Evolutionary conservation across 1,284 basidiomycete species (phyloP).

Genomic region (Anthracocystis setariae): DNA sequence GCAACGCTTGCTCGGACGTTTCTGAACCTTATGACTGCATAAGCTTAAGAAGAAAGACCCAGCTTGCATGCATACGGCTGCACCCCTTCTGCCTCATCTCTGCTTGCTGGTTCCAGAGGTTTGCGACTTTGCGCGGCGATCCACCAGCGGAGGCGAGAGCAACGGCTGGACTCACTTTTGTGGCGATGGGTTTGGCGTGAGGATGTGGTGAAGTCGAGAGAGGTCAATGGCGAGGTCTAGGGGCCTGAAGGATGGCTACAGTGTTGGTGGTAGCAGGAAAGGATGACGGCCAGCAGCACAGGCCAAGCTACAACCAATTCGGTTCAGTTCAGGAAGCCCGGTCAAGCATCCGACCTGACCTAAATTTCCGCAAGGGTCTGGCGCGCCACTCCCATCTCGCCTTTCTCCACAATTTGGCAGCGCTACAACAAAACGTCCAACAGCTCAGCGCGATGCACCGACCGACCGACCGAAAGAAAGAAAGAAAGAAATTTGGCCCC

Average conservation of each 20-base stretch:
- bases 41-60: too few relatives aligned
- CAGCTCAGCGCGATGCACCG: neutral
- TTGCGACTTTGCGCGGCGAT: neutral
- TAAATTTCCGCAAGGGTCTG: slow-evolving; percentile 9
- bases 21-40: neutral
- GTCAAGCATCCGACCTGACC: neutral
- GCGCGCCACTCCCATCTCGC: slow-evolving; percentile 2
- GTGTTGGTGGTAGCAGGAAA: neutral
- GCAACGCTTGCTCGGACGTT: neutral
- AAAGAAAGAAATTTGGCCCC: too few relatives aligned
- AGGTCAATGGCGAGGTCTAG: neutral
- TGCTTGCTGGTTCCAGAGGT: neutral
- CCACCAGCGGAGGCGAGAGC: neutral
- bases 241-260: neutral
- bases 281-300: neutral
- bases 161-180: neutral
- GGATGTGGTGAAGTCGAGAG: neutral
- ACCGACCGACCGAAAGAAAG: too few relatives aligned
- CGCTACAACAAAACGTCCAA: neutral
- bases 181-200: neutral
- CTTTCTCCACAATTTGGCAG: neutral
- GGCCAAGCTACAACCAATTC: neutral
- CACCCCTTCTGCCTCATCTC: neutral
- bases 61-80: neutral
- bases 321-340: neutral